Percentiles rank a stretch among this genome's conserved stretches.
These are phyloP conservation scores for Odontarrhena argentea DNA, from an alignment of 345 rosid genomes.

Conservation along the genomic window DNA sequence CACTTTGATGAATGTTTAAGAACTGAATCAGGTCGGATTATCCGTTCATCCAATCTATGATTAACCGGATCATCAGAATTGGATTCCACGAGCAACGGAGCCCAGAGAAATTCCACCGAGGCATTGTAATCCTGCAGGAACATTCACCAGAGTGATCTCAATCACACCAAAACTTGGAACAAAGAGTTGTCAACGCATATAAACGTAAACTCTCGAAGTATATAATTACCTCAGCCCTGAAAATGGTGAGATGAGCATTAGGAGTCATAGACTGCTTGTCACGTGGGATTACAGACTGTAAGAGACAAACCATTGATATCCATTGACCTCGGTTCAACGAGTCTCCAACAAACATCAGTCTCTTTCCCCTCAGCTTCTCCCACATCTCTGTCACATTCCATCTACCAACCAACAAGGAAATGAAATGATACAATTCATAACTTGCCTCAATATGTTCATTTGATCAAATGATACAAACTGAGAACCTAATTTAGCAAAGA, in stretches of 20 bases:
- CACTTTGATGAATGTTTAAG: conserved; percentile 83
- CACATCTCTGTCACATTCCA: conserved; percentile 87
- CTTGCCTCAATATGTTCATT: neutral
- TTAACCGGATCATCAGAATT: conserved; percentile 98
- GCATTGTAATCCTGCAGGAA: conserved; percentile 81
- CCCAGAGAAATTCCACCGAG: conserved; percentile 91
- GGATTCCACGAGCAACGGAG: conserved; percentile 92
- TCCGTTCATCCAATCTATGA: conserved; percentile 74
- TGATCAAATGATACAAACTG: neutral
- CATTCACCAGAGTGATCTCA: conserved; percentile 19
- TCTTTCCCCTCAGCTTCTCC: conserved; percentile 96
- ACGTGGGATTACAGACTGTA: conserved; percentile 79
- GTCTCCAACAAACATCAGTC: conserved; percentile 98
- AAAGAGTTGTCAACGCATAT: neutral
- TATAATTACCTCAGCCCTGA: conserved; percentile 78
- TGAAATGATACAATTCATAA: neutral
- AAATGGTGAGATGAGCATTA: conserved; percentile 84
- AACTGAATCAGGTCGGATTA: conserved; percentile 87
- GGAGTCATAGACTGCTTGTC: conserved; percentile 84
- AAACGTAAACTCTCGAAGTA: neutral
- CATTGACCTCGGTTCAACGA: conserved; percentile 95
- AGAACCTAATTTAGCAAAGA: neutral
- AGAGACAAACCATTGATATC: conserved; percentile 94
- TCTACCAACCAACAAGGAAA: conserved; percentile 42
- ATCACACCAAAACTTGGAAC: neutral